phyloP scores from a whole-genome alignment of 2,329 filamentous ascomycete genomes.

The Ceratocystis lukuohia region DNA sequence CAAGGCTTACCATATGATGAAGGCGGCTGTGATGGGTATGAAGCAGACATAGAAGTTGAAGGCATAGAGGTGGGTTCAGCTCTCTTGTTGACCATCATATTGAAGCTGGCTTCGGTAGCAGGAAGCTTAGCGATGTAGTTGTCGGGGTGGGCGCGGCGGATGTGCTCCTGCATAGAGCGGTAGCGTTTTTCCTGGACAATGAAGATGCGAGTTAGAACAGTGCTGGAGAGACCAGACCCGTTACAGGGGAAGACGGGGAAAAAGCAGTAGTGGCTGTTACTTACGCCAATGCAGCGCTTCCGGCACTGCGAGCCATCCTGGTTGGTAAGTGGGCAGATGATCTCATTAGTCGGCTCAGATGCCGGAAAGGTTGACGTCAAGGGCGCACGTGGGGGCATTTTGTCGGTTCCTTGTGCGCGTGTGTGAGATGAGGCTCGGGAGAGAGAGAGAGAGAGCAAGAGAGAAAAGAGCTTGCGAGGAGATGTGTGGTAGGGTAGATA shows the following conservation, averaged over 20 bases:
- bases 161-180: slow-evolving; percentile 99
- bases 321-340: slow-evolving; percentile 89
- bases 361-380: slow-evolving; percentile 85
- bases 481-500: not conserved
- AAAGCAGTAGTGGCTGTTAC: slow-evolving; percentile 31
- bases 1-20: slow-evolving; percentile 20
- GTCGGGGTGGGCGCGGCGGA: slow-evolving; percentile 88
- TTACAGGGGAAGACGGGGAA: not conserved
- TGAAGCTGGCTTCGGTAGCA: slow-evolving; percentile 94
- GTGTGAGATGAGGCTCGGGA: not conserved
- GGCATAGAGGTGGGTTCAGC: slow-evolving; percentile 25
- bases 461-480: too few relatives aligned
- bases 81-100: slow-evolving; percentile 82
- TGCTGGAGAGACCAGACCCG: not conserved
- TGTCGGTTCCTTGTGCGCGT: not conserved
- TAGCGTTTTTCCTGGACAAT: slow-evolving; percentile 70
- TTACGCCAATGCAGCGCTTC: slow-evolving; percentile 95
- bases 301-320: slow-evolving; percentile 94
- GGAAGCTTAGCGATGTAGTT: slow-evolving; percentile 97
- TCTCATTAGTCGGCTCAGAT: slow-evolving; percentile 85
- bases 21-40: not conserved
- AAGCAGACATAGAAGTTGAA: slow-evolving; percentile 24
- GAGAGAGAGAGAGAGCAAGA: not conserved
- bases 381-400: slow-evolving; percentile 78
- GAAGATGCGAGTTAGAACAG: slow-evolving; percentile 18